These are phyloP conservation scores for Scheffersomyces lignicola DNA, from an alignment of 1,139 yeast species.

Conservation along the genomic window DNA sequence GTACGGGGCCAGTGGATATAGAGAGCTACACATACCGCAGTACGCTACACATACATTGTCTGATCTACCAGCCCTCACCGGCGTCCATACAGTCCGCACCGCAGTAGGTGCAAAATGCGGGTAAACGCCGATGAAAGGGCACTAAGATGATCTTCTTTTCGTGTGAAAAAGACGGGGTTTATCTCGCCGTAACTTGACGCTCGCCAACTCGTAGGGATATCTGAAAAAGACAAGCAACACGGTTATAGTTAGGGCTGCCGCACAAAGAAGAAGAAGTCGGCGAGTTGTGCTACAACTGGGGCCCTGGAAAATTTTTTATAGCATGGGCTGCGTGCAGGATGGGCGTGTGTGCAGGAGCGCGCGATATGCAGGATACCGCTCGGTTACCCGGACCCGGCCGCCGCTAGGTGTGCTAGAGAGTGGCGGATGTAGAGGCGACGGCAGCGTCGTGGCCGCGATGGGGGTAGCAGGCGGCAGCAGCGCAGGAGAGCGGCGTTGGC, in stretches of 20 bases:
- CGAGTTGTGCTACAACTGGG: not conserved
- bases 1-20: slow-evolving; percentile 50
- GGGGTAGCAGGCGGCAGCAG: too few relatives aligned
- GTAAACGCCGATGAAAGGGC: slow-evolving; percentile 42
- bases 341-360: not conserved
- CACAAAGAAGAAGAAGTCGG: slow-evolving; percentile 35
- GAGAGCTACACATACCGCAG: slow-evolving; percentile 2
- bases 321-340: too few relatives aligned
- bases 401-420: too few relatives aligned
- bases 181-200: slow-evolving; percentile 60
- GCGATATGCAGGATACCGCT: too few relatives aligned
- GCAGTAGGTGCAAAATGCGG: slow-evolving; percentile 13
- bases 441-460: too few relatives aligned
- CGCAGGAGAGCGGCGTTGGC: too few relatives aligned
- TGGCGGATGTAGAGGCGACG: too few relatives aligned
- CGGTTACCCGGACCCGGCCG: too few relatives aligned
- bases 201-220: slow-evolving; percentile 53
- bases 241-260: slow-evolving; percentile 59
- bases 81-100: slow-evolving; percentile 19
- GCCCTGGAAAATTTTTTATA: slow-evolving; percentile 7
- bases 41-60: slow-evolving; percentile 22
- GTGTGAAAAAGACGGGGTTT: slow-evolving; percentile 18
- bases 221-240: slow-evolving; percentile 57
- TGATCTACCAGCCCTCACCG: slow-evolving; percentile 56
- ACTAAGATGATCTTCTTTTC: slow-evolving; percentile 43